phyloP scores from a whole-genome alignment of 1,284 basidiomycete genomes.

The Sanghuangporus weigelae region DNA sequence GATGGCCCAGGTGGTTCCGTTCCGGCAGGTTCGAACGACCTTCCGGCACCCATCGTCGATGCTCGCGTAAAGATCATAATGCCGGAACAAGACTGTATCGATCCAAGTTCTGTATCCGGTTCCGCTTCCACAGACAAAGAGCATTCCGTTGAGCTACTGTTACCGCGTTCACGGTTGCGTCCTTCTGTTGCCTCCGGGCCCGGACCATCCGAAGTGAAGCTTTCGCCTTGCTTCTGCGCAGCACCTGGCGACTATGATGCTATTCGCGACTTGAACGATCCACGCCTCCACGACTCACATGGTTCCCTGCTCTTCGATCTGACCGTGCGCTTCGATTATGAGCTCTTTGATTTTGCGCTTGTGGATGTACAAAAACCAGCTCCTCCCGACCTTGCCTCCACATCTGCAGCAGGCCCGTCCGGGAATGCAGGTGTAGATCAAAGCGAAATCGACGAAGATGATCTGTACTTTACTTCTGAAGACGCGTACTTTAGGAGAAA shows the following conservation, averaged over 20 bases:
- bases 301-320: slow-evolving; percentile 10
- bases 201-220: slow-evolving; percentile 1
- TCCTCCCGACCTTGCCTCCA: background rate
- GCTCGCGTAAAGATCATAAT: slow-evolving; percentile 9
- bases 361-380: background rate
- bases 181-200: background rate
- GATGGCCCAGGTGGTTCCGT: slow-evolving; percentile 9
- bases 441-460: slow-evolving; percentile 8
- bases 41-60: background rate
- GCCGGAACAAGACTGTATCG: background rate
- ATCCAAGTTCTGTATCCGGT: too few relatives aligned
- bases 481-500: background rate
- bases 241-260: background rate
- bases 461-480: slow-evolving; percentile 8
- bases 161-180: slow-evolving; percentile 4
- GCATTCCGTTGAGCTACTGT: background rate
- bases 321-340: background rate
- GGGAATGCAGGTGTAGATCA: background rate
- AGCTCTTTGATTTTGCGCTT: background rate
- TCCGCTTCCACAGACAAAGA: background rate
- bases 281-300: slow-evolving; percentile 3
- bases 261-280: slow-evolving; percentile 5
- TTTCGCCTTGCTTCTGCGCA: slow-evolving; percentile 4
- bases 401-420: background rate
- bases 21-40: background rate